phyloP scores from a whole-genome alignment of 2,329 filamentous ascomycete genomes.

The Fusarium staphyleae region DNA sequence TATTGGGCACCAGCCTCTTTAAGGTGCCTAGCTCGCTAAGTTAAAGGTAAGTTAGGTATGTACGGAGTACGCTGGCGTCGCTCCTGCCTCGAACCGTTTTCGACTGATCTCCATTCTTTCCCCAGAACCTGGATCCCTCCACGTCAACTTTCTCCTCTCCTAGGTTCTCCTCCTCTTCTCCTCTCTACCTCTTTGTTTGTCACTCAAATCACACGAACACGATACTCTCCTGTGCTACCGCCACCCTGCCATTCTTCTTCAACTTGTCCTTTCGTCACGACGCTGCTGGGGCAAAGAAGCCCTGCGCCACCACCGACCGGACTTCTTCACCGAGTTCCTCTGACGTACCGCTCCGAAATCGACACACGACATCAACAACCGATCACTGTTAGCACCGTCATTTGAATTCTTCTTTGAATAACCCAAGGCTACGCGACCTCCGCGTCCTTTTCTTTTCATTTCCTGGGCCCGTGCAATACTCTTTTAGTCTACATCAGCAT shows the following conservation, averaged over 20 bases:
- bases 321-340: constrained; percentile 31
- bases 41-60: background rate
- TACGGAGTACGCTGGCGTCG: background rate
- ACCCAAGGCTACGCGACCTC: constrained; percentile 9
- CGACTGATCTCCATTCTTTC: constrained; percentile 7
- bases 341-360: constrained; percentile 26
- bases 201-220: constrained; percentile 16
- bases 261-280: constrained; percentile 5
- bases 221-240: background rate
- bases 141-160: constrained; percentile 29
- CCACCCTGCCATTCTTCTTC: background rate
- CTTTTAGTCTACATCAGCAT: constrained; percentile 16
- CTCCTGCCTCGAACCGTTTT: constrained; percentile 8
- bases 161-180: background rate
- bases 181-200: constrained; percentile 15
- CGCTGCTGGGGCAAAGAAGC: constrained; percentile 10
- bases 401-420: constrained; percentile 9
- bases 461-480: constrained; percentile 27
- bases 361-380: constrained; percentile 16
- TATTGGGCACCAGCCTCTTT: background rate
- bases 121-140: constrained; percentile 13
- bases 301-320: constrained; percentile 17
- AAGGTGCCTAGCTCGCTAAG: no score
- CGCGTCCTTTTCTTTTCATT: background rate
- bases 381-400: background rate